Percentiles rank a stretch among this genome's conserved stretches.
phyloP scores from a whole-genome alignment of 2,329 filamentous ascomycete species.

The Rutstroemia sydowiana region DNA sequence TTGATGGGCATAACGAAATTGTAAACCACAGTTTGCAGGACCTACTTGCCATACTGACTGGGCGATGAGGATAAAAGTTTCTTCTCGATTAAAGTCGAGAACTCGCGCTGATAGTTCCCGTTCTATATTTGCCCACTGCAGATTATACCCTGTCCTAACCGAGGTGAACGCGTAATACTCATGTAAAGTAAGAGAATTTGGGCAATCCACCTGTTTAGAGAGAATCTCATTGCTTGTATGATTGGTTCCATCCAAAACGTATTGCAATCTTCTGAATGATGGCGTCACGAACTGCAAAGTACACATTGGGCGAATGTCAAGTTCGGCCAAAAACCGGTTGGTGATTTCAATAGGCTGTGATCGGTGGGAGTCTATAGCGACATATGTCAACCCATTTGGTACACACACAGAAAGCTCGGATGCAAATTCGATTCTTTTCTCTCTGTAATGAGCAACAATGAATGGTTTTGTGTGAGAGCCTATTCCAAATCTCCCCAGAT shows the following conservation, averaged over 20 bases:
- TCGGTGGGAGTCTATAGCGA: constrained; percentile 31
- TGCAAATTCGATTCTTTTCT: constrained; percentile 22
- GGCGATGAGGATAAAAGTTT: constrained; percentile 40
- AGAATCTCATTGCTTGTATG: constrained; percentile 45
- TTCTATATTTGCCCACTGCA: constrained; percentile 52
- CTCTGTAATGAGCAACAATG: constrained; percentile 30
- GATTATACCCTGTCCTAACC: constrained; percentile 38
- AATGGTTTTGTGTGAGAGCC: constrained; percentile 15
- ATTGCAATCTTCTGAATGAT: constrained; percentile 23
- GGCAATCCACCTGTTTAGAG: constrained; percentile 41
- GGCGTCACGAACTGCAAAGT: constrained; percentile 34
- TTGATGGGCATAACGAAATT: constrained; percentile 31
- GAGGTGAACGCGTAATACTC: constrained; percentile 48
- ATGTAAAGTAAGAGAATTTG: constrained; percentile 38
- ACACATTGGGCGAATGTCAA: constrained; percentile 30
- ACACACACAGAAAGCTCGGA: constrained; percentile 36
- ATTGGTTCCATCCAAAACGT: constrained; percentile 14
- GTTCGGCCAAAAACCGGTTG: background rate
- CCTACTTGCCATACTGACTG: constrained; percentile 46
- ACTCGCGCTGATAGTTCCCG: constrained; percentile 40
- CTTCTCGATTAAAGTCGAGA: constrained; percentile 43
- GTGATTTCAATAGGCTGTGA: constrained; percentile 15
- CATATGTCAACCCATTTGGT: constrained; percentile 37
- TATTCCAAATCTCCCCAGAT: constrained; percentile 12
- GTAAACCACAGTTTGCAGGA: constrained; percentile 13